Conservation (phyloP, 495 filamentous ascomycete genomes). For the Diplogelasinospora grovesii region DNA sequence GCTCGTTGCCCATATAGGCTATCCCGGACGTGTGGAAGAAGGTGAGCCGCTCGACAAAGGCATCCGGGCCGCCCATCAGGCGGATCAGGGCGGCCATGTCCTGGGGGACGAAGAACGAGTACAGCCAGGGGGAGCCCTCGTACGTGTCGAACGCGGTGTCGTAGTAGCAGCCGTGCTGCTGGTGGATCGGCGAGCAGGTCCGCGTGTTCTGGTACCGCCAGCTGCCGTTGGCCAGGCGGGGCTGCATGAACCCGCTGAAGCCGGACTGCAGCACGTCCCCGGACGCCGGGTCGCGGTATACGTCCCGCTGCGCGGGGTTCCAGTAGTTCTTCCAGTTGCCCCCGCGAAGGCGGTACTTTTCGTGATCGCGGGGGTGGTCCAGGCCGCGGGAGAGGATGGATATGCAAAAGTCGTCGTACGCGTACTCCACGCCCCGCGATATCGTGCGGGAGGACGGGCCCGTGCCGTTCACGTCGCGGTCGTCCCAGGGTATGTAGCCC, state of each 20-base stretch:
- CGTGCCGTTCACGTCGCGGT: slow-evolving; percentile 52
- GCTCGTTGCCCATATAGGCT: slow-evolving; percentile 68
- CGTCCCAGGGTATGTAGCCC: slow-evolving; percentile 56
- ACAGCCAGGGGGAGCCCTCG: slow-evolving; percentile 66
- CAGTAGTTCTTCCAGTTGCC: slow-evolving; percentile 52
- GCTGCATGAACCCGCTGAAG: slow-evolving; percentile 67
- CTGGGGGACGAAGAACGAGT: slow-evolving; percentile 65
- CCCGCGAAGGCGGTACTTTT: slow-evolving; percentile 52
- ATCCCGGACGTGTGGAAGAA: slow-evolving; percentile 60
- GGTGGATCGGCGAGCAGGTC: slow-evolving; percentile 48
- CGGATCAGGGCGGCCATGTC: slow-evolving; percentile 57
- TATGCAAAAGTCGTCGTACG: slow-evolving; percentile 64
- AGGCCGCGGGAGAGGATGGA: slow-evolving; percentile 48
- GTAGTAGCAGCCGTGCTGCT: slow-evolving; percentile 42
- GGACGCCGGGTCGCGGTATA: slow-evolving; percentile 16
- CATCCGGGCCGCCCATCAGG: slow-evolving; percentile 50
- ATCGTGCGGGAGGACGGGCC: slow-evolving; percentile 57
- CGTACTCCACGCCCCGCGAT: slow-evolving; percentile 64
- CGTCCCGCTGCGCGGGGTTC: slow-evolving; percentile 36
- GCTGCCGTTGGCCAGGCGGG: slow-evolving; percentile 53
- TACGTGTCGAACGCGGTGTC: slow-evolving; percentile 62
- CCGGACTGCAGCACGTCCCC: slow-evolving; percentile 21
- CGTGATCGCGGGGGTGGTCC: slow-evolving; percentile 39
- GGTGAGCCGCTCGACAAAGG: slow-evolving; percentile 53
- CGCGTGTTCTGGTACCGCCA: slow-evolving; percentile 63